Percentiles rank a stretch among this genome's conserved stretches.
These are phyloP conservation scores for Vitis hybrid DNA, from an alignment of 177 flowering plant genomes.

Conservation along the genomic window DNA sequence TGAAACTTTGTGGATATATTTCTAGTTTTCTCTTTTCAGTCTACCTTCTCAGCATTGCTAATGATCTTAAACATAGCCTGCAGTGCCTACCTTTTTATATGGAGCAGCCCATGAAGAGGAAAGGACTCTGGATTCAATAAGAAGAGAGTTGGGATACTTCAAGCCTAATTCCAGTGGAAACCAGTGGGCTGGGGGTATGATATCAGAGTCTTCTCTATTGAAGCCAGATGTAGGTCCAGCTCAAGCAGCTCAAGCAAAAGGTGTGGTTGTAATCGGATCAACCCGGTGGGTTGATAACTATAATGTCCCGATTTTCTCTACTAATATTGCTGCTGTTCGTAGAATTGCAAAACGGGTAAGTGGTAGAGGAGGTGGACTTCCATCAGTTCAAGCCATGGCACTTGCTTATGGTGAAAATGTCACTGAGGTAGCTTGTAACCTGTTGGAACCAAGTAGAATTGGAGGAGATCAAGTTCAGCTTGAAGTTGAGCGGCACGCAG, in stretches of 20 bases:
- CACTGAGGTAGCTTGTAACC: slow-evolving; percentile 87
- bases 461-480: slow-evolving; percentile 68
- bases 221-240: slow-evolving; percentile 77
- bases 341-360: slow-evolving; percentile 70
- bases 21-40: too few species aligned
- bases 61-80: slow-evolving; percentile 24
- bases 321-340: slow-evolving; percentile 53
- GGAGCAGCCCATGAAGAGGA: slow-evolving; percentile 80
- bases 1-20: too few species aligned
- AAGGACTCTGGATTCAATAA: slow-evolving; percentile 60
- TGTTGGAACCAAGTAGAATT: slow-evolving; percentile 64
- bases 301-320: slow-evolving; percentile 69
- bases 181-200: slow-evolving; percentile 67
- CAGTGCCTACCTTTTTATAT: slow-evolving; percentile 84
- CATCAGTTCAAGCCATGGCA: slow-evolving; percentile 87
- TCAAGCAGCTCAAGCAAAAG: slow-evolving; percentile 46
- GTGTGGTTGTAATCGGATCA: slow-evolving; percentile 73
- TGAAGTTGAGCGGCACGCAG: slow-evolving; percentile 68
- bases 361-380: slow-evolving; percentile 84
- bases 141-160: slow-evolving; percentile 83
- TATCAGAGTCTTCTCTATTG: slow-evolving; percentile 38
- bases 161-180: slow-evolving; percentile 61
- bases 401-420: slow-evolving; percentile 64
- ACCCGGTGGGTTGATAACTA: slow-evolving; percentile 87
- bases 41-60: not conserved